These are phyloP conservation scores for Ustulina deusta DNA, from an alignment of 2,329 filamentous ascomycete species.

Conservation along the genomic window DNA sequence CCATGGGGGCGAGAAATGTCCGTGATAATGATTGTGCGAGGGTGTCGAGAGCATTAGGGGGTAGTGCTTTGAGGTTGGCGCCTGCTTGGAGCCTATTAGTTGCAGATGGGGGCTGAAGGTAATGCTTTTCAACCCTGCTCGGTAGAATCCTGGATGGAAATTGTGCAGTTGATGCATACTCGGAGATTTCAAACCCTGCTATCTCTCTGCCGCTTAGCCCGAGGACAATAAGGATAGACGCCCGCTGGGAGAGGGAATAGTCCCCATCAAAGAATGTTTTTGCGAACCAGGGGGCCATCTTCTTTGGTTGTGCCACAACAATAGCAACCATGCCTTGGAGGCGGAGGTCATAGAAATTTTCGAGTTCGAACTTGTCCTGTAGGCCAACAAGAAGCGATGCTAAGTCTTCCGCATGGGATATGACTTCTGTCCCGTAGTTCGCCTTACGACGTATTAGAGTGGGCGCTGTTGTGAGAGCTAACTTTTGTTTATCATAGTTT, in stretches of 20 bases:
- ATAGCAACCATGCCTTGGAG: slow-evolving; percentile 86
- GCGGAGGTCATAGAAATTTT: slow-evolving; percentile 79
- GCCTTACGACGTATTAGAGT: slow-evolving; percentile 87
- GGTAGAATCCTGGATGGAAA: slow-evolving; percentile 89
- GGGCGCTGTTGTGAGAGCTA: slow-evolving; percentile 82
- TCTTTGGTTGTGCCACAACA: slow-evolving; percentile 78
- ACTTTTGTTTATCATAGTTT: slow-evolving; percentile 83
- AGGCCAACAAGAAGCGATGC: slow-evolving; percentile 81
- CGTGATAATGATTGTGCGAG: slow-evolving; percentile 77
- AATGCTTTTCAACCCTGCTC: slow-evolving; percentile 77
- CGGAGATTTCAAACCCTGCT: slow-evolving; percentile 76
- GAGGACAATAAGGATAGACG: slow-evolving; percentile 82
- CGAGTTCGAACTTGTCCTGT: slow-evolving; percentile 86
- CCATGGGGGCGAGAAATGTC: slow-evolving; percentile 82
- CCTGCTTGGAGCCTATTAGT: slow-evolving; percentile 42
- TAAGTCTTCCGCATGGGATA: slow-evolving; percentile 84
- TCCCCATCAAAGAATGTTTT: slow-evolving; percentile 91
- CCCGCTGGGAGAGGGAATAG: slow-evolving; percentile 87
- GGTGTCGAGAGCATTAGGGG: slow-evolving; percentile 71
- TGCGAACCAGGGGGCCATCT: slow-evolving; percentile 86
- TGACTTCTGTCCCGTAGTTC: slow-evolving; percentile 87
- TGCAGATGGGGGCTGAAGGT: slow-evolving; percentile 58
- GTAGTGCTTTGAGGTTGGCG: slow-evolving; percentile 63
- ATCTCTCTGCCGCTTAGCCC: slow-evolving; percentile 87
- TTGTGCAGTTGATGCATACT: slow-evolving; percentile 60